These are phyloP conservation scores for Penicillium sp. DNA, from an alignment of 2,329 filamentous ascomycete species.

Conservation along the genomic window DNA sequence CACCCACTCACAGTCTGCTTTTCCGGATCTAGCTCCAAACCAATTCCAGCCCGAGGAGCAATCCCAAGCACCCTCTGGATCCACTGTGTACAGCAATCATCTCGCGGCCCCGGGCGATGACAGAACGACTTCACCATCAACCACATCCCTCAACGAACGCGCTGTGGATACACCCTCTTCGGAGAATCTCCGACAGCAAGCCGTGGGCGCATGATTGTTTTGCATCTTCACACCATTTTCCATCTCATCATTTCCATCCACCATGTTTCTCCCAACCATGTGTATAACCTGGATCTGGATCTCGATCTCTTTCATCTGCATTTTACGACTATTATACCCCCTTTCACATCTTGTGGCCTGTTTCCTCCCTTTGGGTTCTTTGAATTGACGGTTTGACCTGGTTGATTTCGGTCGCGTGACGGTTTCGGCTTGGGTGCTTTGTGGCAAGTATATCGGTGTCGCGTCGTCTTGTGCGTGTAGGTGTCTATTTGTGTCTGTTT, in stretches of 20 bases:
- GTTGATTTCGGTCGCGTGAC: slow-evolving; percentile 4
- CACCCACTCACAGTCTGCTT: neutral
- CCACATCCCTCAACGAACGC: slow-evolving; percentile 20
- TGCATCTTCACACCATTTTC: neutral
- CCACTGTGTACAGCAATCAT: slow-evolving; percentile 7
- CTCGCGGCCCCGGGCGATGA: slow-evolving; percentile 14
- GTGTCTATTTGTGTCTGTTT: neutral
- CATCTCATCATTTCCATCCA: neutral
- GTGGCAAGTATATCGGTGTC: slow-evolving; percentile 3
- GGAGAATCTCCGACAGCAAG: slow-evolving; percentile 24
- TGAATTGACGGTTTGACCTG: slow-evolving; percentile 17
- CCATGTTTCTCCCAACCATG: slow-evolving; percentile 4
- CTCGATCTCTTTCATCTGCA: slow-evolving; percentile 14
- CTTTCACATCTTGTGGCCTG: slow-evolving; percentile 10
- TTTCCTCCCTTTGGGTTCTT: slow-evolving; percentile 11
- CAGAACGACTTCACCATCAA: slow-evolving; percentile 11
- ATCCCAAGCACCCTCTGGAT: slow-evolving; percentile 9
- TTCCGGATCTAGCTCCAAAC: slow-evolving; percentile 1
- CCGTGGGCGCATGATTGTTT: slow-evolving; percentile 18
- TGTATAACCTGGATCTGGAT: slow-evolving; percentile 21
- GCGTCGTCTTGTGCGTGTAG: slow-evolving; percentile 1
- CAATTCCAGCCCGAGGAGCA: neutral
- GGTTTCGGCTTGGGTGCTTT: slow-evolving; percentile 8
- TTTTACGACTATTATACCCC: slow-evolving; percentile 21
- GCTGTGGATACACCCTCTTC: slow-evolving; percentile 18